Evolutionary conservation across 768 basidiomycete genomes (phyloP), one percentile per base, ranked within the genome.

Genomic region (Tremella yokohamensis): DNA sequence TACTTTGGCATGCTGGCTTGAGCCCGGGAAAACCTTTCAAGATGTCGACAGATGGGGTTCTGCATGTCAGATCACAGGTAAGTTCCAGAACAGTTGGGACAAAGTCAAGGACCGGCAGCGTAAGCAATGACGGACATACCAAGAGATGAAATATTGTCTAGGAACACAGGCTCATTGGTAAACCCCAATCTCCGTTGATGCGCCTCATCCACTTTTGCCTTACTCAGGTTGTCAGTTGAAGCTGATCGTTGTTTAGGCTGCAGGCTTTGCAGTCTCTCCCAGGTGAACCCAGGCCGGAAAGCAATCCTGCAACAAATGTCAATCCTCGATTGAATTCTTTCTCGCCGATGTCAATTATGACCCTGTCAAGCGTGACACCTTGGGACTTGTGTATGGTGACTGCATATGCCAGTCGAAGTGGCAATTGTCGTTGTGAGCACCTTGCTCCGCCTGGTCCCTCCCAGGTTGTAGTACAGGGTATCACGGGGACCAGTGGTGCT

Each of bases 41-140:
- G 25, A 49, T 7, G 49, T 49, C 4, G 25, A 49, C 25, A 49
- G 49, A n/a, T 49, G 49, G 49, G 49, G 49, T 9, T 49, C 49
- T 29, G 16, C 49, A 6, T 49, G 49, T 49, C 49, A 49, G 49
- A 49, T 49, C 19, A 49, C 49, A 7, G 49, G 49, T 22, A 24
- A n/a, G 15, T 49, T 49, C 8, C 49, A 49, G n/a, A 49, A 22
- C 20, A 45, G 42, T 45, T n/a, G n/a, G 29, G 29, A 34, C 29
- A 34, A 34, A 34, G 29, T 34, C 29, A 34, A 34, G 29, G 11
- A 34, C 29, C 4, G 29, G 29, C 29, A 34, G 29, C 29, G 11
- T 34, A 4, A 34, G 29, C 4, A 34, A 34, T 34, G 29, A 34
- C 29, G 6, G 29, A 11, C 29, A 11, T 34, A 34, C 29, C 29